Evolutionary conservation across 805 yeast species (phyloP), one percentile per base, ranked within the genome.

Genomic region (Candida maris): DNA sequence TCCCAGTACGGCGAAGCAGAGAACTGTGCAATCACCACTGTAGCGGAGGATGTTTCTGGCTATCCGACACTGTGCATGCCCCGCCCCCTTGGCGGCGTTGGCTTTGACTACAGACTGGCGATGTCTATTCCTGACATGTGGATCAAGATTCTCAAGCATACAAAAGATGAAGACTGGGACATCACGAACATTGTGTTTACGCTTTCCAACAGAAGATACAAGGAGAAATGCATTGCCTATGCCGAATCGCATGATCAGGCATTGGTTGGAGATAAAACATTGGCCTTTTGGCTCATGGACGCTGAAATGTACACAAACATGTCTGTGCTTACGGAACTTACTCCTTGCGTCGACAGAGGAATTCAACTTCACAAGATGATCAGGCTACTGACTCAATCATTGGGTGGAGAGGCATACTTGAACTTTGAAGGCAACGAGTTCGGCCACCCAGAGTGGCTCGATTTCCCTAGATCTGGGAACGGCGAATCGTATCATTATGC

Each of bases 81-180:
- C 5, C 71, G 85, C 34, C 35, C 49, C 0, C 57, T 67, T 17
- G 97, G 97, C 32, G 98, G 98, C 39, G 80, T 84, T 43, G 98
- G 97, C 0, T 91, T 91, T 54, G 93, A 89, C 58, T 91, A 91
- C 61, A 71, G 97, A 45, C 70, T 91, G 36, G 93, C 95, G 2
- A 91, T 91, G 98, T 97, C 97, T 1, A 70, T 91, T 41, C 98
- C 98, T 4, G 98, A 91, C 61, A 91, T 91, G 97, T 91, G 98
- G 98, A 91, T 91, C 65, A 93, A 93, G 61, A 62, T 88, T 32
- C 65, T 91, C 49, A 91, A 93, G 57, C 97, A 89, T 57, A 65
- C 72, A 41, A 55, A 63, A 30, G 97, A 91, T 60, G 96, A 89
- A 42, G 82, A 86, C 34, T 91, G 98, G 98, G 87, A 89, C 52